Conservation (phyloP, 176 grass and related monocot genomes). For the Pharus latifolius region DNA sequence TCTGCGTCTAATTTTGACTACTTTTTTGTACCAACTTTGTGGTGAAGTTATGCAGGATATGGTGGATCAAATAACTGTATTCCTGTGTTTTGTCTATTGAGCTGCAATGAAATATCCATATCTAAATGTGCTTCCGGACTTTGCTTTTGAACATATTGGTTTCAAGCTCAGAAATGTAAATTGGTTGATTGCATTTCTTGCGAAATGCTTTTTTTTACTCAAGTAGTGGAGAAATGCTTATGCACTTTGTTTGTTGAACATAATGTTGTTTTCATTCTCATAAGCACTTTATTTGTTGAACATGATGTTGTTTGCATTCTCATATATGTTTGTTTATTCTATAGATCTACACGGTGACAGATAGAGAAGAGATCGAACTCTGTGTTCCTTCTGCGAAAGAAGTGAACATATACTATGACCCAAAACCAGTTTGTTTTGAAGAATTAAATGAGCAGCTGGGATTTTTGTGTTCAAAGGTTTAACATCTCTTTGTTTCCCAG, state of each 20-base stretch:
- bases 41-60: not conserved
- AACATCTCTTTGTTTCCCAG: constrained; percentile 5
- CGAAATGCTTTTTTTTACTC: not conserved
- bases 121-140: not conserved
- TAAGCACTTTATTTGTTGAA: too few relatives aligned
- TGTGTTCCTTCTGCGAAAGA: constrained; percentile 63
- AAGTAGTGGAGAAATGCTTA: too few relatives aligned
- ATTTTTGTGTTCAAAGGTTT: constrained; percentile 37
- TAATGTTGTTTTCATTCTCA: too few relatives aligned
- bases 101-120: not conserved
- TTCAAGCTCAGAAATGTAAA: not conserved
- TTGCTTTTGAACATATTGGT: not conserved
- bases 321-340: not conserved
- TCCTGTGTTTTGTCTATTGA: constrained; percentile 4
- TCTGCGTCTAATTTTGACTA: not conserved
- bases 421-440: constrained; percentile 41
- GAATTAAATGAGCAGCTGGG: constrained; percentile 41
- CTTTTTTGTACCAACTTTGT: not conserved
- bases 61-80: not conserved
- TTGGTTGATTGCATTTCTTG: not conserved
- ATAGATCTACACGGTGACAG: constrained; percentile 64
- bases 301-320: not conserved
- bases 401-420: constrained; percentile 61
- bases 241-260: too few relatives aligned
- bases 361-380: constrained; percentile 66